phyloP scores from a whole-genome alignment of 192 early-diverging fungal genomes.

The Podila horticola region DNA sequence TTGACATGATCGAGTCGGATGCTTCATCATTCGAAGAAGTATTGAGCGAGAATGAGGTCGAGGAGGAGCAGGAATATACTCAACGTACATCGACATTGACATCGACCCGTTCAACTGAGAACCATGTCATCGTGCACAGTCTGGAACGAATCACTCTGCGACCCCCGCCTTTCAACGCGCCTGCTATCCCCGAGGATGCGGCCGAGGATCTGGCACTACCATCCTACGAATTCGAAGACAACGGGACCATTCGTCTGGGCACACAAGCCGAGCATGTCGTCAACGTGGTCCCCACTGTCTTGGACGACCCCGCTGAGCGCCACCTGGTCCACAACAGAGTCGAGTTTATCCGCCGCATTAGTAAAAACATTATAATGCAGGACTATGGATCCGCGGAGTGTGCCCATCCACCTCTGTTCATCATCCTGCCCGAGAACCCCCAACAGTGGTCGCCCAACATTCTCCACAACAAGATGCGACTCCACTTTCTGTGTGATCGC shows the following conservation, averaged over 20 bases:
- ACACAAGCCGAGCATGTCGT: neutral
- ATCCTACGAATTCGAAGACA: slow-evolving; percentile 12
- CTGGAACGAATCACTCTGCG: too few relatives aligned
- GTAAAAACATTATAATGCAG: slow-evolving; percentile 20
- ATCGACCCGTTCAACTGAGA: too few relatives aligned
- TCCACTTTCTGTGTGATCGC: slow-evolving; percentile 39
- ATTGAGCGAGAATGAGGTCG: neutral
- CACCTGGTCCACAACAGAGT: slow-evolving; percentile 22
- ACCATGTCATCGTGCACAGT: too few relatives aligned
- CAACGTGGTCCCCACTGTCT: neutral
- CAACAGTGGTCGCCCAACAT: slow-evolving; percentile 31
- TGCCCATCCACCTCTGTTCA: slow-evolving; percentile 31
- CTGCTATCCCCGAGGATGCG: too few relatives aligned
- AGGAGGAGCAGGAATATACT: too few relatives aligned
- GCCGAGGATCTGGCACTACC: slow-evolving; percentile 2
- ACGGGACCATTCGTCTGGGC: neutral
- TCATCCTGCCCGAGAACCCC: slow-evolving; percentile 36
- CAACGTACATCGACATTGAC: too few relatives aligned
- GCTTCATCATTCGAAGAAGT: slow-evolving; percentile 3
- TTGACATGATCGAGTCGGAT: slow-evolving; percentile 25
- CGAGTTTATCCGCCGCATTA: slow-evolving; percentile 19
- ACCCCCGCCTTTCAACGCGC: too few relatives aligned
- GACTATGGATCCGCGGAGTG: slow-evolving; percentile 31
- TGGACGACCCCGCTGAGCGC: slow-evolving; percentile 26
- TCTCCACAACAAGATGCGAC: slow-evolving; percentile 46